Percentiles rank a stretch among this genome's conserved stretches.
phyloP scores from a whole-genome alignment of 768 basidiomycete species.

The Pulveroboletus sp. region DNA sequence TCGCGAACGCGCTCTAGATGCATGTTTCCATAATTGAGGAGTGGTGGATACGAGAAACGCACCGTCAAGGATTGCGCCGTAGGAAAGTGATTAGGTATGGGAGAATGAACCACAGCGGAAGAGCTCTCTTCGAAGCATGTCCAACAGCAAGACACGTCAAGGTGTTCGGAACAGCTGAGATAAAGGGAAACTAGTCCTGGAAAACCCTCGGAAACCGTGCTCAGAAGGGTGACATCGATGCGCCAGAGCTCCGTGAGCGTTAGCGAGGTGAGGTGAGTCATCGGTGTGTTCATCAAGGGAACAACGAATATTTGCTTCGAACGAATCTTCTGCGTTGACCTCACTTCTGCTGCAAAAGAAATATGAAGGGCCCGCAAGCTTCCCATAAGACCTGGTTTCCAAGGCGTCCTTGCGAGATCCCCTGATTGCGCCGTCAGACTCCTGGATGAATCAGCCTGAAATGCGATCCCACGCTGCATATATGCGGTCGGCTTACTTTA shows the following conservation, averaged over 20 bases:
- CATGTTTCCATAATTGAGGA: constrained; percentile 4
- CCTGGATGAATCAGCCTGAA: constrained; percentile 13
- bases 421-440: constrained; percentile 16
- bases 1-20: constrained; percentile 40
- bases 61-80: constrained; percentile 49
- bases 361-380: constrained; percentile 39
- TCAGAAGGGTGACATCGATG: constrained; percentile 49
- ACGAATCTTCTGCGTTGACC: constrained; percentile 42
- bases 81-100: constrained; percentile 50
- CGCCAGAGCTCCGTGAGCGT: constrained; percentile 53
- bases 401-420: constrained; percentile 20
- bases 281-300: constrained; percentile 25
- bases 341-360: constrained; percentile 41
- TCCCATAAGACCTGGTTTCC: constrained; percentile 30
- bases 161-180: constrained; percentile 56
- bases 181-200: constrained; percentile 45
- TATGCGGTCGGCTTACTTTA: constrained; percentile 40
- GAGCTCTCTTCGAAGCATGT: constrained; percentile 61
- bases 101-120: constrained; percentile 53
- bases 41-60: constrained; percentile 24
- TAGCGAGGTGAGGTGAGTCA: constrained; percentile 42
- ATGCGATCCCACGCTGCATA: constrained; percentile 4
- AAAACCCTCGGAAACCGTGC: constrained; percentile 43
- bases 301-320: constrained; percentile 32
- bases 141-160: constrained; percentile 59